Evolutionary conservation across 345 rosid species (phyloP).

Genomic region (Hypericum perforatum): DNA sequence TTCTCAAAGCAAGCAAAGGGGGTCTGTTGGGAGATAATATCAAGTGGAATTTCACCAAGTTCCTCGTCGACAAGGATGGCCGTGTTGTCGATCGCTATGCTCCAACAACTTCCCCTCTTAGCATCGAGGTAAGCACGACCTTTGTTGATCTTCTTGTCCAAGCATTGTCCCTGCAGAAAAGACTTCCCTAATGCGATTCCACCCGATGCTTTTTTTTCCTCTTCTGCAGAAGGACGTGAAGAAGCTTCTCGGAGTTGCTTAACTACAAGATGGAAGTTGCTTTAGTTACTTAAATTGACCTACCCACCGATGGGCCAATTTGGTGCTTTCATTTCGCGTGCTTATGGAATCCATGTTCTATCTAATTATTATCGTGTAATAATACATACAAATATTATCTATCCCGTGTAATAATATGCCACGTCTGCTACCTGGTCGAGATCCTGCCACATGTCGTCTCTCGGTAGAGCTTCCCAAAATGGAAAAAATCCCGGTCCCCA

Average conservation of each 20-base stretch:
- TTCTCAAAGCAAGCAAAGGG: constrained; percentile 76
- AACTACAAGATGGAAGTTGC: neutral
- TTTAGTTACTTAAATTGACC: too few relatives aligned
- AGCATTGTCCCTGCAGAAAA: neutral
- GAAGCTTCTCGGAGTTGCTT: constrained; percentile 38
- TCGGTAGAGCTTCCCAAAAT: too few relatives aligned
- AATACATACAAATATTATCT: too few relatives aligned
- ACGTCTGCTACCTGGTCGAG: too few relatives aligned
- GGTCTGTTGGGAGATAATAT: constrained; percentile 57
- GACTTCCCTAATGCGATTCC: neutral
- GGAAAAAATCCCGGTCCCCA: too few relatives aligned
- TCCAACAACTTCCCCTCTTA: constrained; percentile 84
- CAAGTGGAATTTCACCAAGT: constrained; percentile 91
- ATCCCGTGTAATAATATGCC: too few relatives aligned
- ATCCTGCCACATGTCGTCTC: too few relatives aligned
- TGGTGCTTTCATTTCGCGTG: too few relatives aligned
- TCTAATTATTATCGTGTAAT: too few relatives aligned
- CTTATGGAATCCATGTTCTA: too few relatives aligned
- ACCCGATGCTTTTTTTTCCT: neutral
- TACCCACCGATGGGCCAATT: too few relatives aligned
- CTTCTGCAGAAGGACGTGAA: constrained; percentile 60
- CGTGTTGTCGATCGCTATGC: constrained; percentile 75
- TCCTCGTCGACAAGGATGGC: constrained; percentile 70
- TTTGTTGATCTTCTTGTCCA: neutral
- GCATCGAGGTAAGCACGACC: constrained; percentile 57